Percentiles rank a stretch among this genome's conserved stretches.
These are phyloP conservation scores for Eucalyptus leucophloia DNA, from an alignment of 345 rosid genomes.

Conservation along the genomic window DNA sequence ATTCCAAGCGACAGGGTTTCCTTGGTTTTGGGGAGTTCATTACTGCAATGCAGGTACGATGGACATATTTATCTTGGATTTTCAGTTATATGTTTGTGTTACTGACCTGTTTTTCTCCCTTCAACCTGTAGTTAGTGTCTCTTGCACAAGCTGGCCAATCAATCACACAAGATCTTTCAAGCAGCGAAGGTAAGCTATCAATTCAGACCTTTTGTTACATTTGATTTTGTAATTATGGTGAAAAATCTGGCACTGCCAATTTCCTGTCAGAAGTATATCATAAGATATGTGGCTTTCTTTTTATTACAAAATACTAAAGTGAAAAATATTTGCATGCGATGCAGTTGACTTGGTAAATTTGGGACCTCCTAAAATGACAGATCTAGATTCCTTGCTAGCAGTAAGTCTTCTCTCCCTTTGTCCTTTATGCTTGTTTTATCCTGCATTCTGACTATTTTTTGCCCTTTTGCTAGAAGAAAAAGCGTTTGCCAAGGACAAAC, in stretches of 20 bases:
- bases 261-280: background rate
- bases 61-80: background rate
- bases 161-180: slow-evolving; percentile 40
- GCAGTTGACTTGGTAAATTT: slow-evolving; percentile 56
- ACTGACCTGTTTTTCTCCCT: slow-evolving; percentile 3
- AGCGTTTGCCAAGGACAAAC: slow-evolving; percentile 28
- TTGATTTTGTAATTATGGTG: background rate
- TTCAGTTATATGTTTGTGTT: background rate
- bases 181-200: slow-evolving; percentile 18
- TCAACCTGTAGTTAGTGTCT: slow-evolving; percentile 56
- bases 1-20: slow-evolving; percentile 80
- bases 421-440: background rate
- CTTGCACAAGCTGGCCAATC: slow-evolving; percentile 57
- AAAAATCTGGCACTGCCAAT: background rate
- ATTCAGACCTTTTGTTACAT: background rate
- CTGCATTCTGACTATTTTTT: background rate
- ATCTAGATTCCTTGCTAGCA: slow-evolving; percentile 38
- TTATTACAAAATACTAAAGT: background rate
- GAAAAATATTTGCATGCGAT: background rate
- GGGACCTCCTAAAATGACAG: slow-evolving; percentile 69
- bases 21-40: slow-evolving; percentile 71
- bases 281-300: background rate
- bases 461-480: slow-evolving; percentile 34
- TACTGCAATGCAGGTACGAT: slow-evolving; percentile 55
- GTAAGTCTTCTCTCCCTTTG: slow-evolving; percentile 15